Evolutionary conservation across 306 rosid genomes (phyloP).

Genomic region (Dalbergia cultrata): DNA sequence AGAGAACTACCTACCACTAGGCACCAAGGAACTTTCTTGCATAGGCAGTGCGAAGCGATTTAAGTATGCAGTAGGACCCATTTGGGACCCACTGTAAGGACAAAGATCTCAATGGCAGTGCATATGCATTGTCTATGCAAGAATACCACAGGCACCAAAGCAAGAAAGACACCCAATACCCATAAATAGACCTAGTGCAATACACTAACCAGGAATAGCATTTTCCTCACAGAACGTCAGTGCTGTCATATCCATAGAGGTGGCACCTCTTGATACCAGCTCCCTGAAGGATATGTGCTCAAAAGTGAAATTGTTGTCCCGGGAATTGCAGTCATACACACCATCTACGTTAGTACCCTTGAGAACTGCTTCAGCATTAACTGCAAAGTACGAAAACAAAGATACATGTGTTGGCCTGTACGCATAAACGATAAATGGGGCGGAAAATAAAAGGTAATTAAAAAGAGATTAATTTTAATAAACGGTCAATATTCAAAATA

Average conservation of each 20-base stretch:
- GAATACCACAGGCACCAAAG: slow-evolving; percentile 30
- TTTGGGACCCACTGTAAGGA: slow-evolving; percentile 14
- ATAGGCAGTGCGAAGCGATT: slow-evolving; percentile 12
- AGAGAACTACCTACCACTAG: slow-evolving; percentile 24
- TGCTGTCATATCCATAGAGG: slow-evolving; percentile 65
- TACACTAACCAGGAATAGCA: slow-evolving; percentile 71
- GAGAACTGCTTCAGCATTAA: slow-evolving; percentile 68
- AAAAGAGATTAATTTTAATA: background rate
- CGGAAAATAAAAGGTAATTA: slow-evolving; percentile 1
- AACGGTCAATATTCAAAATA: too few species aligned
- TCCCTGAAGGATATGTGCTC: slow-evolving; percentile 72
- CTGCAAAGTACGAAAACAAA: slow-evolving; percentile 45
- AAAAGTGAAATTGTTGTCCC: slow-evolving; percentile 58
- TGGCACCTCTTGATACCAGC: slow-evolving; percentile 60
- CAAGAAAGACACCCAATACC: slow-evolving; percentile 20
- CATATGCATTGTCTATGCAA: slow-evolving; percentile 26
- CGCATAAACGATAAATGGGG: background rate
- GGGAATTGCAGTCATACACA: slow-evolving; percentile 64
- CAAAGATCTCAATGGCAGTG: background rate
- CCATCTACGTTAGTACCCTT: slow-evolving; percentile 70
- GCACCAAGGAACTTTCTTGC: slow-evolving; percentile 4
- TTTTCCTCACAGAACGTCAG: slow-evolving; percentile 70
- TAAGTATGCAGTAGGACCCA: slow-evolving; percentile 12
- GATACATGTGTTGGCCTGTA: background rate
- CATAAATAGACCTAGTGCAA: slow-evolving; percentile 29